Evolutionary conservation across 768 basidiomycete species (phyloP), one percentile per base, ranked within the genome.

Genomic region (Leccinellum luteum): DNA sequence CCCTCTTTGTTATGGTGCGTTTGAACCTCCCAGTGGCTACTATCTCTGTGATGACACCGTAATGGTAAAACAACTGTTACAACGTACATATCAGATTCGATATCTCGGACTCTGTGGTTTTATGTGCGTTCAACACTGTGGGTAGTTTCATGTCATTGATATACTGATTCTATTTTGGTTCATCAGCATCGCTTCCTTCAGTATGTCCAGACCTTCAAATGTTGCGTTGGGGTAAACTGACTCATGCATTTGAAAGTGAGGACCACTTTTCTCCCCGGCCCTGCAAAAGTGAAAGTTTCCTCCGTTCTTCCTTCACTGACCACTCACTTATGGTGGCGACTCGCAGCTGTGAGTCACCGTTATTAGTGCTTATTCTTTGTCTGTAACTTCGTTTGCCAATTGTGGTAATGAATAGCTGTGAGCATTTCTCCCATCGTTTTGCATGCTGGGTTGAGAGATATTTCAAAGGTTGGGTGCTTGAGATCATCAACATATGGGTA

Each of bases 1-100:
- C 19, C 6, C 12, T 64, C 8, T 64, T 49, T 4, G 4, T 61
- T 17, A 28, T 64, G 1, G 63, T 64, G 19, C 12, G 63, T 61
- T 1, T 38, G 3, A n/a, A 38, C 25, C 25, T 4, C 25, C 25
- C 25, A 4, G 25, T 3, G 8, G 38, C 15, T 17, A 15, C 15
- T 17, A 35, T 34, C 34, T 1, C 34, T 2, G 6, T 17, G 34
- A 35, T 35, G 15, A 17, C 34, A 35, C 34, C 6, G 34, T 35
- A 15, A 13, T 34, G 5, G 14, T n/a, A n/a, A n/a, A n/a, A n/a
- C 7, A 7, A 35, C 8, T 35, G 35, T 17, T 35, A 17, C 17
- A 38, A 21, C n/a, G 31, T 31, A 15, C 3, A 34, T 17, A 4
- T n/a, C 10, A 41, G 41, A 19, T 41, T 41, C 41, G 41, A n/a